Percentiles rank a stretch among this genome's conserved stretches.
phyloP scores from a whole-genome alignment of 1,284 basidiomycete species.

The Heterobasidion irregulare region DNA sequence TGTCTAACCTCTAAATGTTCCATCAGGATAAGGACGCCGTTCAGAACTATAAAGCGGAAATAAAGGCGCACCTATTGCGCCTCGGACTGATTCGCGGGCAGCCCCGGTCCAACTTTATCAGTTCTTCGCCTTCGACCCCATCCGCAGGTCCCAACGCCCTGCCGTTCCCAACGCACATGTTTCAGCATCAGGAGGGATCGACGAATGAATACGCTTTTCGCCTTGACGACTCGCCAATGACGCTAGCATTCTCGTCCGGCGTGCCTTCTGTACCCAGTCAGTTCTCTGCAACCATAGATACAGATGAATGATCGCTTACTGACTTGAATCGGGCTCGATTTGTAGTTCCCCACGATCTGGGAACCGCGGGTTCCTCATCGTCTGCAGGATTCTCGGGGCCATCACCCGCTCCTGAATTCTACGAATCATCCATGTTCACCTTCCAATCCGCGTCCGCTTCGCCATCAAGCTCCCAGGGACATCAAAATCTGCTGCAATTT shows the following conservation, averaged over 20 bases:
- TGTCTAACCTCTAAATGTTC: neutral
- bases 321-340: neutral
- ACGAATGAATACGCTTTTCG: neutral
- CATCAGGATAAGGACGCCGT: constrained; percentile 73
- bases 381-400: neutral
- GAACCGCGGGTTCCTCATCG: neutral
- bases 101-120: constrained; percentile 42
- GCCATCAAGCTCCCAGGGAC: neutral
- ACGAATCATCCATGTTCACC: neutral
- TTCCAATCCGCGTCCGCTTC: neutral
- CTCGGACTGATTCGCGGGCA: constrained; percentile 74
- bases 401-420: neutral
- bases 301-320: neutral
- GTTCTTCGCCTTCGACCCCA: constrained; percentile 6
- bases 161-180: neutral
- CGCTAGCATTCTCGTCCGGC: neutral
- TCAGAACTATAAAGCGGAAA: constrained; percentile 72
- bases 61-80: constrained; percentile 69
- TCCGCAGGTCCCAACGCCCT: neutral
- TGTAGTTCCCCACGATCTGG: neutral
- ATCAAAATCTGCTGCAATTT: neutral
- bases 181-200: neutral
- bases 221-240: neutral
- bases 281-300: neutral
- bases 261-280: neutral